Base-by-base conservation (phyloP, 257 asterid species). In the Striga asiatica region DNA sequence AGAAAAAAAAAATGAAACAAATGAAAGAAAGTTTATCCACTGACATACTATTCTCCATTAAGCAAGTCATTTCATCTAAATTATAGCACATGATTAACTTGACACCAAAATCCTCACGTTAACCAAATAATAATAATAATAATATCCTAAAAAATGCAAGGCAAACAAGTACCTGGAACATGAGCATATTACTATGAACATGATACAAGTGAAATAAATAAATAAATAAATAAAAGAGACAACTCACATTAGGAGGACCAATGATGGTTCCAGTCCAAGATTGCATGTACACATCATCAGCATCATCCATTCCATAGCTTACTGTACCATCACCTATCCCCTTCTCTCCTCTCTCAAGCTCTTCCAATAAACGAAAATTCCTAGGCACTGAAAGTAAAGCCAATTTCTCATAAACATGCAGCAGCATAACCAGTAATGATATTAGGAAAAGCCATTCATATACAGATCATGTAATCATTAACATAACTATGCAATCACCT, bases 271-370 rank as follows among this genome's bases (percentile, higher is more conserved):
- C 95, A 1, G 95, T 85, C 95, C 95, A 85, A 8, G 93, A 85
- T 58, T 82, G 87, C 95, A 85, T 82, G 82, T 64, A 82, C 24
- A 85, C 75, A 60, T 85, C 95, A 63, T 85, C 94, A 0, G 89
- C 83, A 55, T 80, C 95, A 54, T 85, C 93, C 95, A 85, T 85
- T 29, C 95, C 95, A 16, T 82, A 85, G 78, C 95, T 85, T 56
- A 85, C 95, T 17, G 89, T 85, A 72, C 95, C 95, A 80, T 85
- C 87, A 41, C 93, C 95, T 61, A 85, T 80, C 62, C 95, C 95
- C 72, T 85, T 85, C 76, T 85, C 95, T 56, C 89, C 95, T 61
- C 93, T 80, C 75, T 85, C 95, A 56, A 85, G 87, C 75, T 85
- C 93, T 53, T 85, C 95, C 74, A 85, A 73, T 72, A 86, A 76